Evolutionary conservation across 805 yeast genomes (phyloP).

Genomic region (Blastobotrys peoriensis): DNA sequence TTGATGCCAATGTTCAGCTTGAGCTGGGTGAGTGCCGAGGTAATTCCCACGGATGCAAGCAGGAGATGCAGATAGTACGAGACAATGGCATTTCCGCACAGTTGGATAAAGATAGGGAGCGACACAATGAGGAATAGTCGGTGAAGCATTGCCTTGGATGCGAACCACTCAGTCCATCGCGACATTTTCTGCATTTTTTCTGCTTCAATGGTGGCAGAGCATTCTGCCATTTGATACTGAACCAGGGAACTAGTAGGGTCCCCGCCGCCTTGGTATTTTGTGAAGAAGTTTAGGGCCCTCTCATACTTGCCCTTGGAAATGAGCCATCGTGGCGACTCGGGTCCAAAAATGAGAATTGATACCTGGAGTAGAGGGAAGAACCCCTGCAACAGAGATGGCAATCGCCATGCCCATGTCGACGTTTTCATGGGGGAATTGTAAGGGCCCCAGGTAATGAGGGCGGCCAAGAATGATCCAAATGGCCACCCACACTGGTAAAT

Average conservation of each 20-base stretch:
- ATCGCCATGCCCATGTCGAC: conserved; percentile 53
- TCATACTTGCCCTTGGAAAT: conserved; percentile 52
- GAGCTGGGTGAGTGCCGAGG: conserved; percentile 22
- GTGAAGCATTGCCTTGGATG: conserved; percentile 9
- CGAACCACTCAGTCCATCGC: conserved; percentile 17
- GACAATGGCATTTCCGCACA: conserved; percentile 16
- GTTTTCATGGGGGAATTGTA: conserved; percentile 34
- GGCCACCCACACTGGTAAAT: conserved; percentile 65
- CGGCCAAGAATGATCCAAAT: conserved; percentile 28
- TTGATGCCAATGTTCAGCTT: conserved; percentile 16
- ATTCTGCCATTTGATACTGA: conserved; percentile 18
- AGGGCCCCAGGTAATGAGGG: conserved; percentile 17
- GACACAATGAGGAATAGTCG: conserved; percentile 8
- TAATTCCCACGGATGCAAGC: conserved; percentile 48
- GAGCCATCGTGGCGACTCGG: conserved; percentile 71
- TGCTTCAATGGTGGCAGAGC: conserved; percentile 17
- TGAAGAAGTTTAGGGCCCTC: conserved; percentile 32
- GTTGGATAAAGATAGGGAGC: conserved; percentile 13
- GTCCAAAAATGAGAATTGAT: conserved; percentile 55
- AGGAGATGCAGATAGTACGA: conserved; percentile 46
- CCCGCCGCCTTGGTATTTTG: conserved; percentile 16
- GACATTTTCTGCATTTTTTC: conserved; percentile 15
- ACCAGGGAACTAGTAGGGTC: conserved; percentile 10
- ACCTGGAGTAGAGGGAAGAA: conserved; percentile 51
- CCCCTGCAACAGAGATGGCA: conserved; percentile 65